phyloP scores from a whole-genome alignment of 768 basidiomycete genomes.

The Agrocybe praecox region DNA sequence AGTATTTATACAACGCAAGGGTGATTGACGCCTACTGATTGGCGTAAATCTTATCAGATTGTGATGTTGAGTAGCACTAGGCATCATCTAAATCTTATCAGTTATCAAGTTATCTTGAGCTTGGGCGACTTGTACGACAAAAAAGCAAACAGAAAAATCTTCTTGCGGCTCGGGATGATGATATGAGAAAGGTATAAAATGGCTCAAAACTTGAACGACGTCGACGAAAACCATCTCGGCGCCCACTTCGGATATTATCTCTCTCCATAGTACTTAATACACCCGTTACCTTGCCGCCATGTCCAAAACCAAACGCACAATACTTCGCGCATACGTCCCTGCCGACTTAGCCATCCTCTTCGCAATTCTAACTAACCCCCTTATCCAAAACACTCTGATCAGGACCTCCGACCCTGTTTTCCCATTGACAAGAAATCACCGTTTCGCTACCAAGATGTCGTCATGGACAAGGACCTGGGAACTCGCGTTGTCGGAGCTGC shows the following conservation, averaged over 20 bases:
- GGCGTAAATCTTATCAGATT: constrained; percentile 13
- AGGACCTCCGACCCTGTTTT: constrained; percentile 19
- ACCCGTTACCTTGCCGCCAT: constrained; percentile 5
- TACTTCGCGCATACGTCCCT: constrained; percentile 20
- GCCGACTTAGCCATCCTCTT: constrained; percentile 20
- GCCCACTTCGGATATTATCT: no score
- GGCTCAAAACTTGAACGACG: no score
- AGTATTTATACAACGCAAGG: no score
- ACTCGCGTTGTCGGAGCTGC: constrained; percentile 22
- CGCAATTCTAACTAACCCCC: constrained; percentile 21
- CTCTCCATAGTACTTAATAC: neutral
- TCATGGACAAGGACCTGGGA: constrained; percentile 15
- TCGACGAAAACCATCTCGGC: no score
- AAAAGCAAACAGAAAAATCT: no score
- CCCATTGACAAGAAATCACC: constrained; percentile 20
- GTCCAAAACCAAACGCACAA: constrained; percentile 26
- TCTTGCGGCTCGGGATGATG: no score
- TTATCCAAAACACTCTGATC: constrained; percentile 19
- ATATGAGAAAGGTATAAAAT: no score
- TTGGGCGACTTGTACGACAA: no score
- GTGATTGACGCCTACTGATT: neutral
- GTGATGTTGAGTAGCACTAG: neutral
- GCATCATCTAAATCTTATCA: no score
- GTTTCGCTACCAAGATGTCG: constrained; percentile 13
- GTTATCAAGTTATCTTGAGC: no score